Conservation (phyloP, 306 rosid genomes). For the Sicyos edulis region DNA sequence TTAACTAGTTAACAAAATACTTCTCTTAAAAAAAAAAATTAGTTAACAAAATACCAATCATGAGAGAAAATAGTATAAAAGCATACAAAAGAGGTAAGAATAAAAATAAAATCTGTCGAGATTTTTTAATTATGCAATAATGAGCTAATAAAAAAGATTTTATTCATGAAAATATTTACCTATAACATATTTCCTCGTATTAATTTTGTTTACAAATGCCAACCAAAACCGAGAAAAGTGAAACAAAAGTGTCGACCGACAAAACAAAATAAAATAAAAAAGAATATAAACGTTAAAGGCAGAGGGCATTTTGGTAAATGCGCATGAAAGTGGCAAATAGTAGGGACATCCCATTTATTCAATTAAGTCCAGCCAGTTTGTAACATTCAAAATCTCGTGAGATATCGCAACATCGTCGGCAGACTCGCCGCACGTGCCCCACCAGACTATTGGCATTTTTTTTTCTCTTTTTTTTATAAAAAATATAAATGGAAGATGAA, state of each 20-base stretch:
- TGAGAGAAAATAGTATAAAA: no score
- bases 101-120: no score
- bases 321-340: not conserved
- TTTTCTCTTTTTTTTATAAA: no score
- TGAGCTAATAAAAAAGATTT: not conserved
- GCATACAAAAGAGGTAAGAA: no score
- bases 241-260: constrained; percentile 8
- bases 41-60: no score
- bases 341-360: not conserved
- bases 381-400: constrained; percentile 17
- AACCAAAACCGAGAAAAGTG: not conserved
- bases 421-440: not conserved
- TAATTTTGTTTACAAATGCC: not conserved
- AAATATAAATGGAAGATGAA: no score
- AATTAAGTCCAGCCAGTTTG: not conserved
- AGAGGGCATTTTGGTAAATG: not conserved
- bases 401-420: constrained; percentile 10
- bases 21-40: no score
- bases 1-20: no score
- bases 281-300: not conserved
- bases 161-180: not conserved
- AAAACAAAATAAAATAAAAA: not conserved
- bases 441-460: not conserved
- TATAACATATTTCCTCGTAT: not conserved
- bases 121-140: not conserved